These are phyloP conservation scores for Phaeomoniella chlamydospora DNA, from an alignment of 2,329 filamentous ascomycete genomes.

Conservation along the genomic window DNA sequence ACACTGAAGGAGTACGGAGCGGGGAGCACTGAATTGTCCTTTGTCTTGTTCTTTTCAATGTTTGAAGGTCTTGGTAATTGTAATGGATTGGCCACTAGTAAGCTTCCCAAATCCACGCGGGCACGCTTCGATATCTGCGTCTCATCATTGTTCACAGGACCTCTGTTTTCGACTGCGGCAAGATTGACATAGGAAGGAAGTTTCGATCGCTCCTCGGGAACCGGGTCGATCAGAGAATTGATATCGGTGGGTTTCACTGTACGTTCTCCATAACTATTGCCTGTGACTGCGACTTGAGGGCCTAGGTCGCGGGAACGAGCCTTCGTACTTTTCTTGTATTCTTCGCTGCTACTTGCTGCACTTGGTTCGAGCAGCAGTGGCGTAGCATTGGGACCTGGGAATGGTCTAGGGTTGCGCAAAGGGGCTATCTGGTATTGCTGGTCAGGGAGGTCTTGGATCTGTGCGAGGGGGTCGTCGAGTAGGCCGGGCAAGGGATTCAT, in stretches of 20 bases:
- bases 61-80: constrained; percentile 31
- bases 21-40: constrained; percentile 26
- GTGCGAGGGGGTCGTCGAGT: constrained; percentile 24
- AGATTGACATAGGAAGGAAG: constrained; percentile 32
- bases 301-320: constrained; percentile 3
- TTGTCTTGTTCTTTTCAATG: constrained; percentile 24
- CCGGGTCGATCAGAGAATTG: constrained; percentile 18
- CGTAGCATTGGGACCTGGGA: constrained; percentile 20
- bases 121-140: constrained; percentile 22
- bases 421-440: constrained; percentile 30
- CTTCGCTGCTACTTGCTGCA: constrained; percentile 18
- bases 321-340: constrained; percentile 2
- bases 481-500: constrained; percentile 13
- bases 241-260: constrained; percentile 10
- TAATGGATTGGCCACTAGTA: constrained; percentile 27
- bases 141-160: constrained; percentile 10
- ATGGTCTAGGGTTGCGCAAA: constrained; percentile 29
- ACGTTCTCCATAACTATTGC: neutral
- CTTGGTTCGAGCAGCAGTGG: constrained; percentile 31
- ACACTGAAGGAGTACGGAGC: constrained; percentile 27
- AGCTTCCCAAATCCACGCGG: constrained; percentile 24
- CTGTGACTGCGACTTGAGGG: constrained; percentile 5
- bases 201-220: constrained; percentile 21
- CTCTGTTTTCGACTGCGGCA: constrained; percentile 25
- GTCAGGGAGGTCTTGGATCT: constrained; percentile 25